Evolutionary conservation across 2,329 filamentous ascomycete species (phyloP).

Genomic region (Talaromyces pinophilus): DNA sequence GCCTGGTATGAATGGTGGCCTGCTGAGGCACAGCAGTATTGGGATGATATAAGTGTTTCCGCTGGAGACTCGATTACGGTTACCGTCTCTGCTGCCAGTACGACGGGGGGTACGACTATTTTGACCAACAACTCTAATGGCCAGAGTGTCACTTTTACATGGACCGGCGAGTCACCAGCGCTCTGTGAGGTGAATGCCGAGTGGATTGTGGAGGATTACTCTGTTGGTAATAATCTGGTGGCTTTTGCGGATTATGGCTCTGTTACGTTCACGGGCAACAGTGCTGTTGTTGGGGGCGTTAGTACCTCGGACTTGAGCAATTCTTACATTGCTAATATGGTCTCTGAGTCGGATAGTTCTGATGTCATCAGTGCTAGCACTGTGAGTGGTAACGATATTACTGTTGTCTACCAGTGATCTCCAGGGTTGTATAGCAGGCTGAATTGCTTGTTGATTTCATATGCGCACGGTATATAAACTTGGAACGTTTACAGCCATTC

Average conservation of each 20-base stretch:
- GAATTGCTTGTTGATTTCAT: no score
- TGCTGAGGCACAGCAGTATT: constrained; percentile 10
- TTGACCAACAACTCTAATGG: constrained; percentile 12
- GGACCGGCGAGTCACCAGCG: constrained; percentile 1
- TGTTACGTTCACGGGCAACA: constrained; percentile 16
- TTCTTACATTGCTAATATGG: constrained; percentile 18
- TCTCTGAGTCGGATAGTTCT: constrained; percentile 11
- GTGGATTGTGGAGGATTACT: constrained; percentile 21
- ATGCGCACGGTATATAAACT: no score
- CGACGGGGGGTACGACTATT: background rate
- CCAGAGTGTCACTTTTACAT: constrained; percentile 3
- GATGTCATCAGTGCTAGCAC: constrained; percentile 12
- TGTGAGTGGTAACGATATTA: constrained; percentile 15
- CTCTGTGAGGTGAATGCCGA: constrained; percentile 19
- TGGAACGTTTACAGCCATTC: no score
- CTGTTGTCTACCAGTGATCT: constrained; percentile 12
- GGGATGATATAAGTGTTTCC: constrained; percentile 8
- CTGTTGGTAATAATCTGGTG: constrained; percentile 11
- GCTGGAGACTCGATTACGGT: constrained; percentile 20
- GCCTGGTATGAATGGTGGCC: constrained; percentile 22
- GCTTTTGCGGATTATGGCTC: constrained; percentile 20
- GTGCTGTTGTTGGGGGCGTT: constrained; percentile 15
- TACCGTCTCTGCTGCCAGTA: constrained; percentile 11
- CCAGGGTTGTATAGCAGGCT: no score
- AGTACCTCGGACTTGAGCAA: constrained; percentile 5